These are phyloP conservation scores for Talaromyces liani DNA, from an alignment of 495 filamentous ascomycete genomes.

Conservation along the genomic window DNA sequence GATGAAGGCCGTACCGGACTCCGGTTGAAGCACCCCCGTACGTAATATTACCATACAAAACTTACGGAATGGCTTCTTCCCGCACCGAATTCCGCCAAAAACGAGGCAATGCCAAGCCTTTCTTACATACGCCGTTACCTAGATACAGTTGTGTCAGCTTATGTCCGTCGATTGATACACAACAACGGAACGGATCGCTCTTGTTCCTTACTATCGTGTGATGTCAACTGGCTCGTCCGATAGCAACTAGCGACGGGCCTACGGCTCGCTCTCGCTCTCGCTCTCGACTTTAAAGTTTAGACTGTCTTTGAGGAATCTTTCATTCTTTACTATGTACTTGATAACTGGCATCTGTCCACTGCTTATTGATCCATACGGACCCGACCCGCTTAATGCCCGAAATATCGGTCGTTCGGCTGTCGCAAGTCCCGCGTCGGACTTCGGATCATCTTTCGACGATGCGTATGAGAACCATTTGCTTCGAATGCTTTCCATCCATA, in stretches of 20 bases:
- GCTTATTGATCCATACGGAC: neutral
- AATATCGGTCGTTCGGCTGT: neutral
- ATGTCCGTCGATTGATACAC: neutral
- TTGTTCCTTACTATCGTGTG: neutral
- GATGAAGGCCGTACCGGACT: neutral
- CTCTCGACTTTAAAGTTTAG: no score
- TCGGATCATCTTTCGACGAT: neutral
- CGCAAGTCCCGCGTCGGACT: neutral
- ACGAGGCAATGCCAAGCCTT: neutral
- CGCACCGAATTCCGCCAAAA: neutral
- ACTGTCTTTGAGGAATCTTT: no score
- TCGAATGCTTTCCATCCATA: neutral
- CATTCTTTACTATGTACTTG: no score
- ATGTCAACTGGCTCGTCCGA: neutral
- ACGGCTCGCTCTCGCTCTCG: neutral
- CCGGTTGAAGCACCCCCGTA: neutral
- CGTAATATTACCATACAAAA: neutral
- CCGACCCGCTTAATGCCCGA: neutral
- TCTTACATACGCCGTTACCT: neutral
- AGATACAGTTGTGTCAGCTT: neutral
- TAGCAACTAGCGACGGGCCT: neutral
- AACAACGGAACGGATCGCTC: neutral
- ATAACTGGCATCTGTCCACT: no score
- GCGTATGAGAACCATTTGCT: neutral
- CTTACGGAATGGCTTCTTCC: neutral